Percentiles rank a stretch among this genome's conserved stretches.
These are phyloP conservation scores for Rhinocladiella mackenziei DNA, from an alignment of 2,329 filamentous ascomycete genomes.

Conservation along the genomic window DNA sequence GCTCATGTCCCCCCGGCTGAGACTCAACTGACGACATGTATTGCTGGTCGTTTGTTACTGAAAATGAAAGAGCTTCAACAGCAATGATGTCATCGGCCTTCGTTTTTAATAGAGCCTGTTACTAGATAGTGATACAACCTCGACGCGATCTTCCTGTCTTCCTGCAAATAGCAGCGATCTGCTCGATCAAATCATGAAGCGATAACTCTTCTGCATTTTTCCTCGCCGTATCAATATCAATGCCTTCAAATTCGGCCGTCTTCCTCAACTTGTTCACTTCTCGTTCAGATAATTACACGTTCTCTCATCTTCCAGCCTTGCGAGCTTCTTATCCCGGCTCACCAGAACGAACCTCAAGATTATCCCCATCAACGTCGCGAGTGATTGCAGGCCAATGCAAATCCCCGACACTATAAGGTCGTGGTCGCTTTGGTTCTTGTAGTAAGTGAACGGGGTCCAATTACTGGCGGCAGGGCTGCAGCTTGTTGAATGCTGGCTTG, in stretches of 20 bases:
- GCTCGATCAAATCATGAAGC: slow-evolving; percentile 48
- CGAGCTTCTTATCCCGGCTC: slow-evolving; percentile 49
- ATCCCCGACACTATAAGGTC: background rate
- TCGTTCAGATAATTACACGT: slow-evolving; percentile 43
- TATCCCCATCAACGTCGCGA: slow-evolving; percentile 37
- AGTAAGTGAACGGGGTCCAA: slow-evolving; percentile 50
- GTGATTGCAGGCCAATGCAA: slow-evolving; percentile 30
- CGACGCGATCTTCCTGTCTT: too few relatives aligned
- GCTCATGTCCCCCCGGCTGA: too few relatives aligned
- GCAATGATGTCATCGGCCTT: too few relatives aligned
- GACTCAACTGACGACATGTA: too few relatives aligned
- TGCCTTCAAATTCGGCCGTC: slow-evolving; percentile 51
- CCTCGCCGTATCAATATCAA: slow-evolving; percentile 48
- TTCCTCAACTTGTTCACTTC: slow-evolving; percentile 47
- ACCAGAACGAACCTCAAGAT: slow-evolving; percentile 40
- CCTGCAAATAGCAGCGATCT: too few relatives aligned
- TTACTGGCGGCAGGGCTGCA: slow-evolving; percentile 50
- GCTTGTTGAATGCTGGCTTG: too few relatives aligned
- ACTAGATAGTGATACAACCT: too few relatives aligned
- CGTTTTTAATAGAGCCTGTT: too few relatives aligned
- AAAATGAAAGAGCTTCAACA: too few relatives aligned
- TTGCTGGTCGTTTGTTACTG: too few relatives aligned
- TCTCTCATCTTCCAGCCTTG: slow-evolving; percentile 48
- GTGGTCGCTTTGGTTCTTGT: background rate
- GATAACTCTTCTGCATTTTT: slow-evolving; percentile 52